Evolutionary conservation across 768 basidiomycete species (phyloP).

Genomic region (Cubamyces lactineus): DNA sequence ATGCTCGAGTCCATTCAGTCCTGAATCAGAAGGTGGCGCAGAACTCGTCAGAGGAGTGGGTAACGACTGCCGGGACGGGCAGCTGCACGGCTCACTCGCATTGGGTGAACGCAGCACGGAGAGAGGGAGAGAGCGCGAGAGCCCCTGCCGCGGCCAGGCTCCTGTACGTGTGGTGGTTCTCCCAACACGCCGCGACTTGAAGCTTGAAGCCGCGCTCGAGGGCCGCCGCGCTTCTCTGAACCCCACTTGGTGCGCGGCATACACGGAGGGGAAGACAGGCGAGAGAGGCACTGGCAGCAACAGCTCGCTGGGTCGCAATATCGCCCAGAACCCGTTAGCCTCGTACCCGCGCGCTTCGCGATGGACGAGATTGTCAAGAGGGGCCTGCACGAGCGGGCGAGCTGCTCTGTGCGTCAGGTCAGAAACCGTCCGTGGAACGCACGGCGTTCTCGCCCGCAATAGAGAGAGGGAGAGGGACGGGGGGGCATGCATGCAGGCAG

Average conservation of each 20-base stretch:
- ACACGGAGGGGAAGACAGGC: not conserved
- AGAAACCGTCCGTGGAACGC: conserved; percentile 20
- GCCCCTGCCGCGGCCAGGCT: too few species aligned
- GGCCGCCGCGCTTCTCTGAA: not conserved
- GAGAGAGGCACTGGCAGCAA: not conserved
- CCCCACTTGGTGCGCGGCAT: not conserved
- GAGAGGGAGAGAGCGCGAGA: too few species aligned
- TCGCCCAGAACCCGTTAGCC: conserved; percentile 18
- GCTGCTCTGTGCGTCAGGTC: not conserved
- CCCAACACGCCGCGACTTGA: too few species aligned
- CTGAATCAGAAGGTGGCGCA: conserved; percentile 24
- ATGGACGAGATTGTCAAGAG: conserved; percentile 15
- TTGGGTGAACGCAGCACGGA: not conserved
- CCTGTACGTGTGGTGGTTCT: too few species aligned
- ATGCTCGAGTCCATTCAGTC: conserved; percentile 10
- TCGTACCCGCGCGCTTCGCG: conserved; percentile 9
- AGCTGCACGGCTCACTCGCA: conserved; percentile 1
- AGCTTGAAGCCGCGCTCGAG: too few species aligned
- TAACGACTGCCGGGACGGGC: conserved; percentile 4
- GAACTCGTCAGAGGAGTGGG: conserved; percentile 5
- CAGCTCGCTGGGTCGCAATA: conserved; percentile 14
- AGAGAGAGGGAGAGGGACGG: not conserved
- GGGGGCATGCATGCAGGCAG: not conserved
- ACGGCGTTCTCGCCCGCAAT: conserved; percentile 13
- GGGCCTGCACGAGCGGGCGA: not conserved